Evolutionary conservation across 2,329 filamentous ascomycete genomes (phyloP).

Genomic region (Lojkania enalia): DNA sequence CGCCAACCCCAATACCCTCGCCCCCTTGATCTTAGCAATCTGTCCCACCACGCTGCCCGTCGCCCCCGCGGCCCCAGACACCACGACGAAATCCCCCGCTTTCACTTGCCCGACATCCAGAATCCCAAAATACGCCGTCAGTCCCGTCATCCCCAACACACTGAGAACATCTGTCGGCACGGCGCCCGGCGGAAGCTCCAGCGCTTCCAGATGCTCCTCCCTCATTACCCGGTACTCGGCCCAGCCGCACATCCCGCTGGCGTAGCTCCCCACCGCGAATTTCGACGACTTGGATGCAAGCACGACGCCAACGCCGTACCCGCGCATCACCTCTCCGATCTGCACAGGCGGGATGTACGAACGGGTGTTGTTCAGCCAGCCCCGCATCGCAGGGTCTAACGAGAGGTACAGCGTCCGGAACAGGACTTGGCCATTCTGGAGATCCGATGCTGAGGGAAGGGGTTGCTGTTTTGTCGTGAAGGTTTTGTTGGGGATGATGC

Average conservation of each 20-base stretch:
- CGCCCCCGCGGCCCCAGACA: constrained; percentile 76
- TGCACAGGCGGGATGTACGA: constrained; percentile 71
- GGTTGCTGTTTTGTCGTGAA: constrained; percentile 60
- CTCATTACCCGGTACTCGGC: constrained; percentile 64
- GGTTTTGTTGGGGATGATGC: constrained; percentile 67
- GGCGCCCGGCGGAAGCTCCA: constrained; percentile 52
- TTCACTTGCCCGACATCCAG: constrained; percentile 68
- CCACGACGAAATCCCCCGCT: constrained; percentile 73
- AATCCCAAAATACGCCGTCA: constrained; percentile 79
- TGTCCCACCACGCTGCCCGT: constrained; percentile 77
- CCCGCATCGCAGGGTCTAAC: constrained; percentile 76
- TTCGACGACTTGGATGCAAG: constrained; percentile 61
- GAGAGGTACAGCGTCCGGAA: constrained; percentile 65
- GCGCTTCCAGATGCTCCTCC: constrained; percentile 54
- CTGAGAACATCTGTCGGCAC: constrained; percentile 59
- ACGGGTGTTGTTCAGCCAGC: constrained; percentile 63
- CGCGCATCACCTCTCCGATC: constrained; percentile 71
- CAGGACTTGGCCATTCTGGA: constrained; percentile 68
- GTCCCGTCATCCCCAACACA: constrained; percentile 64
- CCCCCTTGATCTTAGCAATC: constrained; percentile 72
- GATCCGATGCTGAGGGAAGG: constrained; percentile 50
- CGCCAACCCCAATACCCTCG: constrained; percentile 56
- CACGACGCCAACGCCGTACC: constrained; percentile 62
- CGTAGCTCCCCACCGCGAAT: constrained; percentile 61
- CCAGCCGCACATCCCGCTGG: constrained; percentile 63